Evolutionary conservation across 176 grass and related monocot genomes (phyloP), one percentile per base, ranked within the genome.

Genomic region (Areca catechu): DNA sequence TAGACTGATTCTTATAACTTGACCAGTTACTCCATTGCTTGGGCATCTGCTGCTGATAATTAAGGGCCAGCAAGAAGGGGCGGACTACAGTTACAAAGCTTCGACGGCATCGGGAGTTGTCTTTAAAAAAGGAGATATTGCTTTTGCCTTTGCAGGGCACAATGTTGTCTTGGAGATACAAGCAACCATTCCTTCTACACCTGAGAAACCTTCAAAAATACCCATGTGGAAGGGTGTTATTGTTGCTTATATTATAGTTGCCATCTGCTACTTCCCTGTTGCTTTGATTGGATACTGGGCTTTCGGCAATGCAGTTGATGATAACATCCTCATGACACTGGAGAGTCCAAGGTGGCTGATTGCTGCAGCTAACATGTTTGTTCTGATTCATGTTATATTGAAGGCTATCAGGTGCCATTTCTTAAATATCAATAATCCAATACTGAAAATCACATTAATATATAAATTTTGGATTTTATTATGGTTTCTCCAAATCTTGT

Each of bases 271-370:
- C 51, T 53, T 53, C 51, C 51, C 51, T 18, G 18, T 53, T 19
- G 51, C 51, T 2, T 19, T 53, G 17, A 7, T 53, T 53, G 51
- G 51, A 53, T 53, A 53, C 19, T 20, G 51, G 18, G 4, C 7
- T 19, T 53, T 53, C 3, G 18, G 51, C 16, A 53, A 53, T 53
- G 17, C 51, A 0, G 51, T 53, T 6, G 57, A 85, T n/a, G 87
- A 86, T 57, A 86, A 90, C 54, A 79, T 90, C 68, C 75, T 90
- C 68, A 82, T 90, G 51, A 82, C 79, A 3, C 87, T 90, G 1
- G 63, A 86, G 63, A 86, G 79, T 62, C 82, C 87, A 1, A 23
- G 54, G 3, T 86, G 86, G 86, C 78, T 90, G 53, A 85, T 90
- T 20, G 82, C 78, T 15, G 9, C 20, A 4, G 82, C 82, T 4